A percentile compares a stretch with the other conserved stretches of the same genome.
phyloP scores from a whole-genome alignment of 495 filamentous ascomycete species.

The Aspergillus ostianus region DNA sequence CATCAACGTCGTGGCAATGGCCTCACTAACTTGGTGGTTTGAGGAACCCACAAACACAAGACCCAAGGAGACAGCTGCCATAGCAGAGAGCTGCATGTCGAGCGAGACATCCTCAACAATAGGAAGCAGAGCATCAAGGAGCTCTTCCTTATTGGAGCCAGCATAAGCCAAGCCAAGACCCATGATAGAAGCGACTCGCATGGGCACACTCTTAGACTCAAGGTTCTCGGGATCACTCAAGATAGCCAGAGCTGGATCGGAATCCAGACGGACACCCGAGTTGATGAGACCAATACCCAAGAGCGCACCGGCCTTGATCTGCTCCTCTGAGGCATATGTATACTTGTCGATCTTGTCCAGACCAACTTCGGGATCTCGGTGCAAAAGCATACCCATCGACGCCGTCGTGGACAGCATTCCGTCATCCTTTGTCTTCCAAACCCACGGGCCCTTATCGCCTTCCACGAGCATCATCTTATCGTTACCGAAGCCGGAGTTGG shows the following conservation, averaged over 20 bases:
- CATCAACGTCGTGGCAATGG: constrained; percentile 84
- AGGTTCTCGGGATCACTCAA: constrained; percentile 75
- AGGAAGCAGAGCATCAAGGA: constrained; percentile 76
- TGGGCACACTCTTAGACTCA: constrained; percentile 68
- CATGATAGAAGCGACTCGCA: constrained; percentile 85
- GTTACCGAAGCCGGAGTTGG: constrained; percentile 90
- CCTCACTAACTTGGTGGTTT: constrained; percentile 81
- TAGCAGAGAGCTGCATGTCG: constrained; percentile 93
- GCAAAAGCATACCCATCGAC: constrained; percentile 82
- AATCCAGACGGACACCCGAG: constrained; percentile 80
- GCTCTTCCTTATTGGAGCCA: constrained; percentile 82
- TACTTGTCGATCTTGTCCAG: constrained; percentile 91
- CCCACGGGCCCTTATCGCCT: constrained; percentile 81
- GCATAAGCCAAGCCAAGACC: constrained; percentile 93
- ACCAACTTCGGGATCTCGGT: constrained; percentile 88
- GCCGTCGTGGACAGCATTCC: constrained; percentile 96
- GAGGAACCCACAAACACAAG: constrained; percentile 91
- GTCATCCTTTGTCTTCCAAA: constrained; percentile 98
- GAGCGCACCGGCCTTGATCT: constrained; percentile 84
- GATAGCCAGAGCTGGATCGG: constrained; percentile 84
- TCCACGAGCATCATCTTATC: constrained; percentile 95
- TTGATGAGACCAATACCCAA: constrained; percentile 92
- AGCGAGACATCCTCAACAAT: constrained; percentile 78
- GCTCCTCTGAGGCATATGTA: constrained; percentile 77
- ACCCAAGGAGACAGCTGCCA: constrained; percentile 90